phyloP scores from a whole-genome alignment of 345 rosid species.

The Xanthoceras sorbifolium region DNA sequence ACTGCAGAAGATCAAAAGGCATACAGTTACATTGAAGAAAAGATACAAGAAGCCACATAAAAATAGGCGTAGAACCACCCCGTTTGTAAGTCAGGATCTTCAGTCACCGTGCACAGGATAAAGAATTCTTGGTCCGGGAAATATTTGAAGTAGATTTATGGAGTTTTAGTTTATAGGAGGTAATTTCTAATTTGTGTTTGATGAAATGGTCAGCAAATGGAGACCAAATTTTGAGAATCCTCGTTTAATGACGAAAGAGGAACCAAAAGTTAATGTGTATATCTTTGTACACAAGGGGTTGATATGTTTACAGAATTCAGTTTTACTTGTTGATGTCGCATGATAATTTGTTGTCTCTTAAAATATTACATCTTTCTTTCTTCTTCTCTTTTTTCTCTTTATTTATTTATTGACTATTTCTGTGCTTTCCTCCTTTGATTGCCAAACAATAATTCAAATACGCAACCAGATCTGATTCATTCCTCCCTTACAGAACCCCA shows the following conservation, averaged over 20 bases:
- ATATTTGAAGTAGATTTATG: not conserved
- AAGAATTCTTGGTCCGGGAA: not conserved
- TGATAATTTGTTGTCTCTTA: not conserved
- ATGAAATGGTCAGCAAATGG: too few species aligned
- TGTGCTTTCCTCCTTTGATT: not conserved
- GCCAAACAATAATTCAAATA: constrained; percentile 6
- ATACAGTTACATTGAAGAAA: not conserved
- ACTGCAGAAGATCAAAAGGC: constrained; percentile 40
- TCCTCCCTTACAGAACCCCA: not conserved
- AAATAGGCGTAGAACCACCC: not conserved
- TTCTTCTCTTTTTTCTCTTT: not conserved
- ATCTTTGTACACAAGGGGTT: not conserved
- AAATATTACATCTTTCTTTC: not conserved
- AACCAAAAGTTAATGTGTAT: not conserved
- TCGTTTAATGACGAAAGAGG: not conserved
- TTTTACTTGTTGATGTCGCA: not conserved
- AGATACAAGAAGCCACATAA: not conserved
- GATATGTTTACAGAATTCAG: not conserved
- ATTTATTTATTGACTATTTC: not conserved
- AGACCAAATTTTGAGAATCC: constrained; percentile 1
- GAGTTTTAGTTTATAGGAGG: not conserved
- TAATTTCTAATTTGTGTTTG: not conserved
- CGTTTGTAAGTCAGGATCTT: not conserved
- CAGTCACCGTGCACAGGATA: not conserved
- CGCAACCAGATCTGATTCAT: not conserved